Percentiles rank a stretch among this genome's conserved stretches.
Evolutionary conservation across 108 stramenopile genomes (phyloP).

Genomic region (Cyclotella distinguenda): DNA sequence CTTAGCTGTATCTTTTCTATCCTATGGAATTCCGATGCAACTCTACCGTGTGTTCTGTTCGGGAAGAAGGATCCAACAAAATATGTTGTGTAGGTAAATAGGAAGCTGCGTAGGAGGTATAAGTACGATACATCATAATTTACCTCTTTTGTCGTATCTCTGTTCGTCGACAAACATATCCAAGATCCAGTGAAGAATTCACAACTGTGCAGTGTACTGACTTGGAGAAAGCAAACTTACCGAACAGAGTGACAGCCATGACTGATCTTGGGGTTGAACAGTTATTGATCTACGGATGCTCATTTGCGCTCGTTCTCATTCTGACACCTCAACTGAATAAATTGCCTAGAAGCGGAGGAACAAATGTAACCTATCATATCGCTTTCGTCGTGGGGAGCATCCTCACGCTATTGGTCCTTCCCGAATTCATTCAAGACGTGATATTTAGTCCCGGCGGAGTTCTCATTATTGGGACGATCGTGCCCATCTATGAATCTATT

Average conservation of each 20-base stretch:
- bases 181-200: too few relatives aligned
- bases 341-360: constrained; percentile 34
- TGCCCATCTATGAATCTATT: constrained; percentile 44
- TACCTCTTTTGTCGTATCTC: too few relatives aligned
- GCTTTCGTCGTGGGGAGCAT: constrained; percentile 15
- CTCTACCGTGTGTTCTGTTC: too few relatives aligned
- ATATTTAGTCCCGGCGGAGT: constrained; percentile 51
- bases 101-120: too few relatives aligned
- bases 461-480: constrained; percentile 25
- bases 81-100: too few relatives aligned
- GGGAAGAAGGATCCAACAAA: too few relatives aligned
- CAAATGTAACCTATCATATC: constrained; percentile 25
- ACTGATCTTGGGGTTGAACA: constrained; percentile 34
- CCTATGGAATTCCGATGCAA: too few relatives aligned
- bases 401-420: constrained; percentile 26
- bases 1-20: too few relatives aligned
- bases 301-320: constrained; percentile 16
- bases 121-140: too few relatives aligned
- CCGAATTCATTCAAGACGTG: constrained; percentile 47
- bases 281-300: constrained; percentile 27
- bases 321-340: constrained; percentile 14
- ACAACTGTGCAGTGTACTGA: too few relatives aligned
- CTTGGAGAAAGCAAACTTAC: too few relatives aligned
- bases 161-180: too few relatives aligned
- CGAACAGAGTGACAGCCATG: constrained; percentile 16